These are phyloP conservation scores for Fragilariopsis cylindrus DNA, from an alignment of 108 stramenopile species.

Conservation along the genomic window DNA sequence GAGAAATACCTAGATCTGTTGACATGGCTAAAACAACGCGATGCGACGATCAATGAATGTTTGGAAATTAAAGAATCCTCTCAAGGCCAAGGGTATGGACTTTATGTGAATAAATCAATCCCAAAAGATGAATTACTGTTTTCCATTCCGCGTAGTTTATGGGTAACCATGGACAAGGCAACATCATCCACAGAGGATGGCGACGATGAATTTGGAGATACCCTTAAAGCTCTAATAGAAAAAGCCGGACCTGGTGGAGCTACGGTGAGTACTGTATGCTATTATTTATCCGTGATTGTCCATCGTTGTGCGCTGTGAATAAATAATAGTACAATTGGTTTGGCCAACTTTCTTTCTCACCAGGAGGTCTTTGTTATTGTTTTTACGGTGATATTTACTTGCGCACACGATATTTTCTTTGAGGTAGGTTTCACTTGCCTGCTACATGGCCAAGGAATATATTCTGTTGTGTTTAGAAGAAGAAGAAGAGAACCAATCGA, in stretches of 20 bases:
- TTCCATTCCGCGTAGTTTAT: constrained; percentile 56
- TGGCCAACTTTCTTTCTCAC: too few relatives aligned
- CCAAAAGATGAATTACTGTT: constrained; percentile 56
- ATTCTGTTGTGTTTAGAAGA: constrained; percentile 35
- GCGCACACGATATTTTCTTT: too few relatives aligned
- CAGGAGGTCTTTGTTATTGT: too few relatives aligned
- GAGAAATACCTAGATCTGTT: constrained; percentile 25
- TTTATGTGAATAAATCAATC: constrained; percentile 43
- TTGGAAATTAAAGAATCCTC: constrained; percentile 27
- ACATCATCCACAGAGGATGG: neutral
- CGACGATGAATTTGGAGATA: constrained; percentile 45
- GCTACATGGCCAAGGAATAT: constrained; percentile 72
- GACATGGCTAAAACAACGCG: constrained; percentile 28
- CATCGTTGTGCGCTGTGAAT: too few relatives aligned
- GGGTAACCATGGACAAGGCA: constrained; percentile 62
- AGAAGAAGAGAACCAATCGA: constrained; percentile 9
- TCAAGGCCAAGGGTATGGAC: constrained; percentile 63
- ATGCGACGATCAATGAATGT: constrained; percentile 22
- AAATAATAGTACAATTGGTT: too few relatives aligned
- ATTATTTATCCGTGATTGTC: too few relatives aligned
- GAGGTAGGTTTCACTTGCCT: constrained; percentile 40
- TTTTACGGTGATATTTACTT: too few relatives aligned
- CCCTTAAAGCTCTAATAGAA: constrained; percentile 47
- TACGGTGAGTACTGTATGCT: constrained; percentile 31
- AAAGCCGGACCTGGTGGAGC: constrained; percentile 56